A percentile compares a stretch with the other conserved stretches of the same genome.
Evolutionary conservation across 1,284 basidiomycete species (phyloP).

Genomic region (Cryptococcus sp.): DNA sequence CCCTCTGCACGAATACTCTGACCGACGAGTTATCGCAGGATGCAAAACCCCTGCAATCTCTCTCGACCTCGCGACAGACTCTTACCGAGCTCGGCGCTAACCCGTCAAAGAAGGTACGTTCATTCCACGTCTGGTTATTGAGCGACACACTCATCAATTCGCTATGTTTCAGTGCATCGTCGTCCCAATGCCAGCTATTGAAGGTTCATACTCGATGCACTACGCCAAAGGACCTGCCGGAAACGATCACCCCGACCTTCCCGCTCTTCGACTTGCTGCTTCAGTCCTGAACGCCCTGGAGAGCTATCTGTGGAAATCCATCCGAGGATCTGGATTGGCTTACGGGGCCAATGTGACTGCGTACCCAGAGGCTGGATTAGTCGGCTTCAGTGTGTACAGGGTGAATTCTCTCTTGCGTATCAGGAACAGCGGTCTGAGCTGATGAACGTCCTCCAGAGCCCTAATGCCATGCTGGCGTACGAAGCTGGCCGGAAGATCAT

Average conservation of each 20-base stretch:
- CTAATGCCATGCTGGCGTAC: constrained; percentile 82
- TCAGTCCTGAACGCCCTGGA: constrained; percentile 92
- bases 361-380: constrained; percentile 78
- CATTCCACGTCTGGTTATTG: neutral
- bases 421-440: neutral
- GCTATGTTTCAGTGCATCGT: constrained; percentile 67
- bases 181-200: constrained; percentile 88
- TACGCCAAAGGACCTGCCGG: constrained; percentile 74
- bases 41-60: constrained; percentile 64
- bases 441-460: constrained; percentile 61
- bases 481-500: constrained; percentile 76
- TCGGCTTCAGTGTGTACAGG: constrained; percentile 79
- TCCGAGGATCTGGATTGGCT: constrained; percentile 88
- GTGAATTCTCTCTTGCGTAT: constrained; percentile 56
- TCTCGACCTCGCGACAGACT: constrained; percentile 69
- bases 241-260: constrained; percentile 79
- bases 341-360: constrained; percentile 83
- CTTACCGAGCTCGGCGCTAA: constrained; percentile 73
- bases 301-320: constrained; percentile 89
- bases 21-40: constrained; percentile 40
- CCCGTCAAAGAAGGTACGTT: constrained; percentile 68
- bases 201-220: constrained; percentile 85
- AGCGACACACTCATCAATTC: neutral
- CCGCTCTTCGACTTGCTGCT: constrained; percentile 79
- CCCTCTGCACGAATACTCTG: neutral